Evolutionary conservation across 345 rosid genomes (phyloP), one percentile per base, ranked within the genome.

Genomic region (Odontarrhena argentea): DNA sequence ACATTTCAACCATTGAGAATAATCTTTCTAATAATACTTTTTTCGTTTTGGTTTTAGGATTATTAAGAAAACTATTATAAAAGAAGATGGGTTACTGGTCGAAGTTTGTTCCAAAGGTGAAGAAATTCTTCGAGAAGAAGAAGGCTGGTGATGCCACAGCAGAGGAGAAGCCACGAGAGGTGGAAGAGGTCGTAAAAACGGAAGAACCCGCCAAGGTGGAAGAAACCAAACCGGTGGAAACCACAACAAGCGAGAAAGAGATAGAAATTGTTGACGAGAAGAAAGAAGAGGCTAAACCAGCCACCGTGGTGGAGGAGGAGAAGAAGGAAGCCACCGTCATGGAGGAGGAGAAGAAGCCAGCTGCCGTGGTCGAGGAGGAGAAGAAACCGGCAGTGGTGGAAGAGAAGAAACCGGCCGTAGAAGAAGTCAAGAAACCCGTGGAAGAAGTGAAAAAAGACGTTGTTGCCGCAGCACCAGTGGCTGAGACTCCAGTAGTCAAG

Each of bases 101-200:
- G 0, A 91, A 84, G 83, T 84, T 91, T 74, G 83, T 87, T 60
- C 96, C 96, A 37, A 85, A 77, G 76, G 79, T 91, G 79, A 86
- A 82, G 81, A 91, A 79, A 74, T 81, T 87, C 65, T 87, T 91
- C 37, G 88, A 84, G 79, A 90, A 79, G 67, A 81, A 83, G 80
- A 87, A 91, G 71, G 68, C 83, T 49, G 82, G 4, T 32, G 36
- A 32, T 3, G 36, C 36, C 49, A 63, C 68, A 3, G 72, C 64
- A 2, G 80, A 84, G 67, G 82, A 83, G 63, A 77, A 69, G 68
- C 54, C 82, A 26, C 78, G 47, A 22, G 85, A 73, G 56, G 60
- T 74, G 64, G 60, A 78, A 1, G 68, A 51, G 9, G 73, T 64
- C 34, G 61, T 70, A 49, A 60, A 59, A 45, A 49, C 62, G 9